Conservation (phyloP, 176 grass and related monocot genomes). For the Areca catechu region DNA sequence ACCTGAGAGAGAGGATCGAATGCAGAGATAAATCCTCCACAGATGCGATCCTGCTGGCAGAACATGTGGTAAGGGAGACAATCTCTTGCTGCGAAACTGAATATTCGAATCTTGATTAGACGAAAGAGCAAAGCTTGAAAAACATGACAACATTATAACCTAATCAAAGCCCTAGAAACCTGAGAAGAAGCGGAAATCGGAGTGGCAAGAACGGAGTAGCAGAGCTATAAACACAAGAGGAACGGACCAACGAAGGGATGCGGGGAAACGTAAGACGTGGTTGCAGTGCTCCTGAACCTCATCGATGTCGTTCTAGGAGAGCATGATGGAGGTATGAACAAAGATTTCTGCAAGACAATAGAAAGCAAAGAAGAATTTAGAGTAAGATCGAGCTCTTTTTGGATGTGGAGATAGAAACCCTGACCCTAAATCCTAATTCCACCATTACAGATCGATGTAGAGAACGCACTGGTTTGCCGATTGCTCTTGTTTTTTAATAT, state of each 20-base stretch:
- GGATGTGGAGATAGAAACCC: too few species aligned
- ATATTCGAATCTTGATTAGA: too few species aligned
- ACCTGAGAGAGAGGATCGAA: constrained; percentile 85
- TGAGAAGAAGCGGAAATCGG: neutral
- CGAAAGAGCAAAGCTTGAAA: too few species aligned
- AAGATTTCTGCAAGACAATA: too few species aligned
- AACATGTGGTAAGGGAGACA: constrained; percentile 86
- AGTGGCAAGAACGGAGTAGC: too few species aligned
- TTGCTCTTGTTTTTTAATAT: too few species aligned
- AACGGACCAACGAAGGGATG: neutral
- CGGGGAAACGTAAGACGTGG: constrained; percentile 40
- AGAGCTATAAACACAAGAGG: too few species aligned
- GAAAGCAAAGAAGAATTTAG: too few species aligned
- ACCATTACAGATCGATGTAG: too few species aligned
- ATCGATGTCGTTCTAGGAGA: constrained; percentile 91
- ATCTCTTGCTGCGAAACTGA: constrained; percentile 96
- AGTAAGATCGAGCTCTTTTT: too few species aligned
- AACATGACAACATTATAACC: neutral
- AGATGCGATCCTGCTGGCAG: constrained; percentile 78
- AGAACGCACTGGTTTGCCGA: too few species aligned
- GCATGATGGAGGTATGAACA: constrained; percentile 60
- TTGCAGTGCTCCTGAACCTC: constrained; percentile 87
- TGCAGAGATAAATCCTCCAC: constrained; percentile 68
- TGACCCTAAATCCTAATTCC: too few species aligned
- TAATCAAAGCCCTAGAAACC: neutral